phyloP scores from a whole-genome alignment of 2,329 filamentous ascomycete genomes.

The Aspergillaceae sp. region DNA sequence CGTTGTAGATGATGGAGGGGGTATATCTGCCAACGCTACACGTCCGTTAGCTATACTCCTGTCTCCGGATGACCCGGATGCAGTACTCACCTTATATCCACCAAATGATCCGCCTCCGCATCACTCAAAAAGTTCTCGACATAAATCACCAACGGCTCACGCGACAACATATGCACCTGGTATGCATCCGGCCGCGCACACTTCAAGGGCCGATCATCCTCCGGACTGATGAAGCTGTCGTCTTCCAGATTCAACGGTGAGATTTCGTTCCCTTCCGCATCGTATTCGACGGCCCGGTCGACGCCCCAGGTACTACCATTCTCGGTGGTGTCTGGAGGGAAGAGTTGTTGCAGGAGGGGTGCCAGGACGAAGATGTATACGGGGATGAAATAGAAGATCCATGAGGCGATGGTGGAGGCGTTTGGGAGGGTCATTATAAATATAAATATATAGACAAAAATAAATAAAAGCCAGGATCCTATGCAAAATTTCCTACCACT shows the following conservation, averaged over 20 bases:
- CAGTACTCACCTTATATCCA: constrained; percentile 44
- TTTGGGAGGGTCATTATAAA: constrained; percentile 19
- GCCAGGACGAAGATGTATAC: constrained; percentile 29
- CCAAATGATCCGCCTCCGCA: constrained; percentile 43
- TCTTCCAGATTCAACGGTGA: constrained; percentile 16
- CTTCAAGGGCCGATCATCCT: constrained; percentile 20
- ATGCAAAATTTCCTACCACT: too few relatives aligned
- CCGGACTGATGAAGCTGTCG: constrained; percentile 26
- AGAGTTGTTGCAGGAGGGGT: constrained; percentile 21
- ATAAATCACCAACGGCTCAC: constrained; percentile 50
- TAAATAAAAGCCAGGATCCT: not conserved
- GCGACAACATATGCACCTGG: constrained; percentile 42
- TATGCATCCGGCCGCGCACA: constrained; percentile 23
- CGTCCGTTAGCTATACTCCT: not conserved
- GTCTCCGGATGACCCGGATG: not conserved
- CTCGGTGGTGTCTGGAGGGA: constrained; percentile 10
- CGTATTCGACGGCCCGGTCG: constrained; percentile 6
- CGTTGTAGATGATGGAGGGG: constrained; percentile 48
- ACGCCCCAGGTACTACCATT: constrained; percentile 1
- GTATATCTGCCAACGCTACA: constrained; percentile 40
- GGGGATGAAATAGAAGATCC: constrained; percentile 29
- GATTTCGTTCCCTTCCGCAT: not conserved
- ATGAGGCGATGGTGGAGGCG: constrained; percentile 24
- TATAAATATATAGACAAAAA: constrained; percentile 1
- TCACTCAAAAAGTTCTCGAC: constrained; percentile 47